Evolutionary conservation across 2,329 filamentous ascomycete species (phyloP).

Genomic region (Fusarium tjaetaba): DNA sequence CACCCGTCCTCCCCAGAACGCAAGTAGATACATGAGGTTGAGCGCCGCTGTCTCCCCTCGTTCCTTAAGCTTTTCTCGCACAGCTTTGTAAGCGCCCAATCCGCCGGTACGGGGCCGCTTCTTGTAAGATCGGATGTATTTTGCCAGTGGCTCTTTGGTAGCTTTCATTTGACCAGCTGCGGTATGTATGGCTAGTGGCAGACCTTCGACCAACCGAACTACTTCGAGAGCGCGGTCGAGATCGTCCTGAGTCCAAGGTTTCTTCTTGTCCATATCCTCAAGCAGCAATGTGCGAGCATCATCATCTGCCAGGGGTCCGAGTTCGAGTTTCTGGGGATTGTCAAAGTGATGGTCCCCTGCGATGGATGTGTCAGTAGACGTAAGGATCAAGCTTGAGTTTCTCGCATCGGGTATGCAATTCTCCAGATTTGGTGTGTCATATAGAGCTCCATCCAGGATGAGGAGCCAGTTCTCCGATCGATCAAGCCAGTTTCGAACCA

Average conservation of each 20-base stretch:
- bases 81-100: slow-evolving; percentile 38
- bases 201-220: slow-evolving; percentile 32
- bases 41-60: slow-evolving; percentile 39
- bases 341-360: slow-evolving; percentile 38
- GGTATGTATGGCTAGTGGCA: slow-evolving; percentile 36
- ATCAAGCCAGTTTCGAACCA: slow-evolving; percentile 38
- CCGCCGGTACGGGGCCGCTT: slow-evolving; percentile 34
- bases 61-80: slow-evolving; percentile 34
- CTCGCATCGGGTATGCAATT: slow-evolving; percentile 34
- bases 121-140: slow-evolving; percentile 39
- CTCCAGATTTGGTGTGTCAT: slow-evolving; percentile 29
- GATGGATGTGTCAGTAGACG: slow-evolving; percentile 40
- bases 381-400: slow-evolving; percentile 40
- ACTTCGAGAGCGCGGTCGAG: slow-evolving; percentile 31
- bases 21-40: slow-evolving; percentile 40
- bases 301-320: slow-evolving; percentile 28
- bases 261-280: slow-evolving; percentile 39
- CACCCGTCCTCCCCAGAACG: slow-evolving; percentile 37
- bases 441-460: slow-evolving; percentile 38
- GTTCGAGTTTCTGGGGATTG: slow-evolving; percentile 38
- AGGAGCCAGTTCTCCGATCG: slow-evolving; percentile 38
- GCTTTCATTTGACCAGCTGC: slow-evolving; percentile 35
- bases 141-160: slow-evolving; percentile 38
- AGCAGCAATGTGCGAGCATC: slow-evolving; percentile 32
- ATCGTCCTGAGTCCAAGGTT: slow-evolving; percentile 37